Evolutionary conservation across 768 basidiomycete species (phyloP), one percentile per base, ranked within the genome.

Genomic region (Chalciporus piperatus): DNA sequence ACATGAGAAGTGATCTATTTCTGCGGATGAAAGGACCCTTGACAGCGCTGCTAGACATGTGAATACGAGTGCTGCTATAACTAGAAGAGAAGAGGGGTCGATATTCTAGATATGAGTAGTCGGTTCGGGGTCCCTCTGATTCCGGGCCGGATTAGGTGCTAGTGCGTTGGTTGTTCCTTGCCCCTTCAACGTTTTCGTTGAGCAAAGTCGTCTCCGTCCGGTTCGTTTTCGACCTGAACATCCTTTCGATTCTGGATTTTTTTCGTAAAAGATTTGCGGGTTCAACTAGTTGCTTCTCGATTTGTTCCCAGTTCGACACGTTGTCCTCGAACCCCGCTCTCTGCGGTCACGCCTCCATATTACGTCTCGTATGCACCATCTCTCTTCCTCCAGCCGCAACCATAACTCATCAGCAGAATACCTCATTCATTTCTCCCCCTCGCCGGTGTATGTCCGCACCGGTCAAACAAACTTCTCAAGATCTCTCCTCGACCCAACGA

Each of bases 31-130:
- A 2, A n/a, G 27, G 58, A 57, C 67, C 69, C 52, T 59, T 27
- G 23, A 19, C 19, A 69, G 48, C 11, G 1, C 0, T 0, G 0
- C 3, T 22, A n/a, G 48, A 59, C 68, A 70, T 68, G 64, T 65
- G 64, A 69, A 70, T 52, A 25, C 30, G 35, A n/a, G 16, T 37
- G 16, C 12, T 32, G 30, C 30, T 4, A 13, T 32, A 32, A 32
- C 2, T 32, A 32, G 43, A 43, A 41, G 12, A 7, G 4, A 12
- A 14, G 46, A 41, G 64, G 61, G 63, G 63, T 64, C 53, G 40
- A 30, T 2, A 33, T 58, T 0, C 58, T 33, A 7, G 1, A 55
- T 57, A 7, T 25, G 41, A 53, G 0, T 1, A 1, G 14, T 6
- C 20, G 0, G 2, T 6, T 17, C 11, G 63, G 64, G 65, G 63